Evolutionary conservation across 2,329 filamentous ascomycete species (phyloP), one percentile per base, ranked within the genome.

Genomic region (Metarhizium sp.): DNA sequence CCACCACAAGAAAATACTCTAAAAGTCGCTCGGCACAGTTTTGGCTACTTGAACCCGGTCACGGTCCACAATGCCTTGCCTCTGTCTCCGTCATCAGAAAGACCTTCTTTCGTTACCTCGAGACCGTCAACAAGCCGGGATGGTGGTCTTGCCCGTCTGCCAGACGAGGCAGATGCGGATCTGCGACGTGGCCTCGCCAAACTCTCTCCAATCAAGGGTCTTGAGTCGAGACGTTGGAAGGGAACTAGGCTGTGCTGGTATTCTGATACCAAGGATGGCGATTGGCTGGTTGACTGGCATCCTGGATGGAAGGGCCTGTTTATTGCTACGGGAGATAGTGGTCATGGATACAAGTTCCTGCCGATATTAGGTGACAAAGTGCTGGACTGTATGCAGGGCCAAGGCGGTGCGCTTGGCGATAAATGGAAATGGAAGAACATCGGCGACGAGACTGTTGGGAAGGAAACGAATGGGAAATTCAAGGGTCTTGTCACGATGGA

Each of bases 211-310:
- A 65, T 76, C 58, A 71, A 71, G 6, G 74, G 75, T 10, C 74
- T 88, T 18, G 76, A 75, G 51, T 74, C 78, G 29, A 75, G 86
- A 30, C 79, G 81, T 1, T 89, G 88, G 72, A 71, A 71, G 56
- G 73, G 75, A 53, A 86, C 82, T 2, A 75, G 85, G 29, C 71
- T 90, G 53, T 90, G 87, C 72, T 90, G 87, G 87, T 90, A 90
- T 67, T 83, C 82, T 5, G 87, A 90, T 71, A 90, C 87, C 62
- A 77, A 81, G 7, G 82, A 81, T 18, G 86, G 81, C 25, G 83
- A 90, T 65, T 90, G 88, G 72, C 75, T 90, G 54, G 76, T 89
- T 58, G 81, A 85, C 63, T 84, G 85, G 67, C 86, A 90, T 63
- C 86, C 87, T 0, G 70, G 75, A 16, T 80, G 80, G 68, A 66